phyloP scores from a whole-genome alignment of 176 grass and related monocot species.

The Panicum miliaceum region DNA sequence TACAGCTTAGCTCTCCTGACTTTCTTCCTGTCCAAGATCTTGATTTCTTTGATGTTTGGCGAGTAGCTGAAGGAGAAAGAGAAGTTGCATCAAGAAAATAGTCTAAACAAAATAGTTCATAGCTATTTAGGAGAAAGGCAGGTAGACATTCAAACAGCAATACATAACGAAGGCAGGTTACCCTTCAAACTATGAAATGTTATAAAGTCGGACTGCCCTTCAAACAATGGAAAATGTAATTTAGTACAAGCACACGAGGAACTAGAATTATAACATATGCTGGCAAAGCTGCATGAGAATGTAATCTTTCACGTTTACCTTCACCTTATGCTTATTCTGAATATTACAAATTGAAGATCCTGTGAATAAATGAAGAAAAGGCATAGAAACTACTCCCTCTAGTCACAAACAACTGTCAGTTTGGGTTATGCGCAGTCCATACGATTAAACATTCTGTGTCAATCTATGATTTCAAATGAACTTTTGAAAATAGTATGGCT shows the following conservation, averaged over 20 bases:
- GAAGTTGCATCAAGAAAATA: constrained; percentile 23
- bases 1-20: constrained; percentile 92
- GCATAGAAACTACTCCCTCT: neutral
- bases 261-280: neutral
- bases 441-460: neutral
- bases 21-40: constrained; percentile 89
- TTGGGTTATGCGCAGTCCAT: neutral
- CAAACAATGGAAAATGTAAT: neutral
- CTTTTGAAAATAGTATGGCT: neutral
- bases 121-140: neutral
- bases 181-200: neutral
- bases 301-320: neutral
- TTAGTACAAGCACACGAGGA: neutral
- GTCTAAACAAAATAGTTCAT: neutral
- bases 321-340: neutral
- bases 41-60: constrained; percentile 88
- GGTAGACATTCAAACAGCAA: neutral
- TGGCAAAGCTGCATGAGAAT: neutral
- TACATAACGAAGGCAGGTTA: neutral
- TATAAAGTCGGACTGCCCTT: no score
- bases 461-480: neutral
- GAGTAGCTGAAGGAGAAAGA: constrained; percentile 57
- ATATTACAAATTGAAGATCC: neutral
- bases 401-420: neutral
- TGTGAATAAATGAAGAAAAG: neutral